Conservation (phyloP, 1,284 basidiomycete genomes). For the Leccinum huronense region DNA sequence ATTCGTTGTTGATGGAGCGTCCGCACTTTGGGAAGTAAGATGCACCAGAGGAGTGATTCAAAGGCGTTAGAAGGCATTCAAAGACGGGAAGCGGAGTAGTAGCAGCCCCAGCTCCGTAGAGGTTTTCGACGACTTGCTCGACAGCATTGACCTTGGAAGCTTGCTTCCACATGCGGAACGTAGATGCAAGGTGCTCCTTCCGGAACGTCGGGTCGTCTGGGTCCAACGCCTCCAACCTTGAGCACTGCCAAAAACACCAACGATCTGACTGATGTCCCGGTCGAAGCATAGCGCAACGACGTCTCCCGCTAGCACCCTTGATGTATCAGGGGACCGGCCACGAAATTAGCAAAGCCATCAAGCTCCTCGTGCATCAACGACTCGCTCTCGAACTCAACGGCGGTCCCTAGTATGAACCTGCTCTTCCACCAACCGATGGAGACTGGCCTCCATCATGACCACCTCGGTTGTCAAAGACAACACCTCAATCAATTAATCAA, state of each 20-base stretch:
- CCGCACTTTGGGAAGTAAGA: too few relatives aligned
- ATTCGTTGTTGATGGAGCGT: too few relatives aligned
- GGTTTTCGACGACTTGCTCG: too few relatives aligned
- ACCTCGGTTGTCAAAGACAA: constrained; percentile 23
- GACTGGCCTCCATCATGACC: constrained; percentile 17
- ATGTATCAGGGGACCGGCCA: constrained; percentile 16
- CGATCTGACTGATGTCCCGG: constrained; percentile 19
- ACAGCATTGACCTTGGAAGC: too few relatives aligned
- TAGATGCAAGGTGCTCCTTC: constrained; percentile 19
- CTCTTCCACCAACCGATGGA: constrained; percentile 30
- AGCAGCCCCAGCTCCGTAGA: too few relatives aligned
- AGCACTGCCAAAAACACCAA: constrained; percentile 34
- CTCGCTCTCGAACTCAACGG: constrained; percentile 30
- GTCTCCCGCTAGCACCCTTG: constrained; percentile 24
- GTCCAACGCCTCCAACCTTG: constrained; percentile 35
- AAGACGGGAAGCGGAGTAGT: too few relatives aligned
- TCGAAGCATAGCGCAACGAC: constrained; percentile 32
- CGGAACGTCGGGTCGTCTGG: constrained; percentile 33
- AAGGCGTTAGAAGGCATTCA: too few relatives aligned
- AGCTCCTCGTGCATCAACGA: constrained; percentile 30
- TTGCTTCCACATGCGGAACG: too few relatives aligned
- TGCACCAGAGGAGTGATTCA: too few relatives aligned
- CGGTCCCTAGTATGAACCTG: constrained; percentile 21
- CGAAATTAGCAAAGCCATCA: constrained; percentile 26
- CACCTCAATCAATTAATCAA: constrained; percentile 22